Evolutionary conservation across 2,329 filamentous ascomycete genomes (phyloP).

Genomic region (Trichoderma endophyticum): DNA sequence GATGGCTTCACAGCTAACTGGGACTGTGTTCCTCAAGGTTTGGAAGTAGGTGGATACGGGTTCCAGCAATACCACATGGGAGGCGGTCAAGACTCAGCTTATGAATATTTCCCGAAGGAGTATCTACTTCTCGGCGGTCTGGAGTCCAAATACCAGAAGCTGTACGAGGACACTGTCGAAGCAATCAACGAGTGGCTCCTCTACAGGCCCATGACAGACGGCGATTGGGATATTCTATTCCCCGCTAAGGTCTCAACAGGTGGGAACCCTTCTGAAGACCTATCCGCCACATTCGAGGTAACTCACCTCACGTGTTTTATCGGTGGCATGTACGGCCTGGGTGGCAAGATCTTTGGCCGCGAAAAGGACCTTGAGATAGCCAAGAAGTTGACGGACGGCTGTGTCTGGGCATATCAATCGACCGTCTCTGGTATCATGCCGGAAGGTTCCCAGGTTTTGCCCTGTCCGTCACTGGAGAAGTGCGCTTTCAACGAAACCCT

Average conservation of each 20-base stretch:
- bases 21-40: conserved; percentile 59
- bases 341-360: conserved; percentile 58
- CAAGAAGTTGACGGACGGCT: conserved; percentile 63
- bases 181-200: conserved; percentile 71
- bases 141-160: conserved; percentile 65
- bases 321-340: conserved; percentile 67
- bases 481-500: conserved; percentile 52
- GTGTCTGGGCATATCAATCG: conserved; percentile 65
- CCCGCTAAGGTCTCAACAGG: conserved; percentile 58
- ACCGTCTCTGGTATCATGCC: conserved; percentile 64
- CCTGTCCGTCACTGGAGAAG: conserved; percentile 45
- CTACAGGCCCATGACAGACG: conserved; percentile 71
- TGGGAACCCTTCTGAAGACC: conserved; percentile 40
- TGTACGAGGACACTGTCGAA: conserved; percentile 68
- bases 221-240: conserved; percentile 68
- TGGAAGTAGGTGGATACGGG: conserved; percentile 47
- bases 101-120: conserved; percentile 66
- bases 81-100: conserved; percentile 66
- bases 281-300: conserved; percentile 55
- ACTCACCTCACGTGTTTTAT: conserved; percentile 66
- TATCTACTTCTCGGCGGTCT: conserved; percentile 74
- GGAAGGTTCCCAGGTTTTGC: conserved; percentile 44
- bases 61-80: conserved; percentile 57
- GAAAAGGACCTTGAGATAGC: conserved; percentile 61
- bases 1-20: conserved; percentile 35